These are phyloP conservation scores for Prunus fruticosa DNA, from an alignment of 306 rosid genomes.

Conservation along the genomic window DNA sequence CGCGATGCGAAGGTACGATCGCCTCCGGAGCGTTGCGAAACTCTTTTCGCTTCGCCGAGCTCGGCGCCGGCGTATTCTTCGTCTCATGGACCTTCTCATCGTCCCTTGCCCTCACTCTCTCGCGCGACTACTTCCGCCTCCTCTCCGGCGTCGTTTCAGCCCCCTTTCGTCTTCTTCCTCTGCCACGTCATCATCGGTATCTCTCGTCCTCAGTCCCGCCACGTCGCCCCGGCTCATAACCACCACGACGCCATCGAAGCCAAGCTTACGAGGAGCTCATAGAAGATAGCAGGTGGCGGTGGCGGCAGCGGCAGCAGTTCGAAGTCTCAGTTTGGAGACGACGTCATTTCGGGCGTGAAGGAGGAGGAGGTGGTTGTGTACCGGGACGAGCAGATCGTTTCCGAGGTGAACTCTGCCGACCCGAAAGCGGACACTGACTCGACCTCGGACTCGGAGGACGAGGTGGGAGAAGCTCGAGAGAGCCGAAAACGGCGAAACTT, in stretches of 20 bases:
- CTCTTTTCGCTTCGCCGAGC: constrained; percentile 48
- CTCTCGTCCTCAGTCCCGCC: constrained; percentile 51
- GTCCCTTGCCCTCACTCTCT: constrained; percentile 50
- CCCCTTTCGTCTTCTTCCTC: constrained; percentile 67
- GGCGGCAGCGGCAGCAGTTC: neutral
- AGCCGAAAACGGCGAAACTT: neutral
- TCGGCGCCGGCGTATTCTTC: constrained; percentile 35
- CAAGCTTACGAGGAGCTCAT: constrained; percentile 28
- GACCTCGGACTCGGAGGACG: constrained; percentile 28
- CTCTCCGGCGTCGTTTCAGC: constrained; percentile 37
- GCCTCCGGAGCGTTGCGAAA: constrained; percentile 36
- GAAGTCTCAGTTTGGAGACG: neutral
- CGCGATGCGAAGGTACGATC: constrained; percentile 23
- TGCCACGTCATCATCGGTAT: constrained; percentile 62
- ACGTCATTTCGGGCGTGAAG: neutral
- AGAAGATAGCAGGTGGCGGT: neutral
- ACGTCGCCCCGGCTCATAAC: neutral
- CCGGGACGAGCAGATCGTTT: constrained; percentile 51
- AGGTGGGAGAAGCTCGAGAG: constrained; percentile 40
- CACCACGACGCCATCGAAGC: neutral
- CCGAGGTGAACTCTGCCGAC: constrained; percentile 23
- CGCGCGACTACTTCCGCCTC: constrained; percentile 37
- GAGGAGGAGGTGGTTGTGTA: constrained; percentile 26
- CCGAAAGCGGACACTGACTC: constrained; percentile 6
- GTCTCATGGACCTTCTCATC: constrained; percentile 55